Evolutionary conservation across 371 early-diverging fungal genomes (phyloP).

Genomic region (Lichtheimia corymbifera): DNA sequence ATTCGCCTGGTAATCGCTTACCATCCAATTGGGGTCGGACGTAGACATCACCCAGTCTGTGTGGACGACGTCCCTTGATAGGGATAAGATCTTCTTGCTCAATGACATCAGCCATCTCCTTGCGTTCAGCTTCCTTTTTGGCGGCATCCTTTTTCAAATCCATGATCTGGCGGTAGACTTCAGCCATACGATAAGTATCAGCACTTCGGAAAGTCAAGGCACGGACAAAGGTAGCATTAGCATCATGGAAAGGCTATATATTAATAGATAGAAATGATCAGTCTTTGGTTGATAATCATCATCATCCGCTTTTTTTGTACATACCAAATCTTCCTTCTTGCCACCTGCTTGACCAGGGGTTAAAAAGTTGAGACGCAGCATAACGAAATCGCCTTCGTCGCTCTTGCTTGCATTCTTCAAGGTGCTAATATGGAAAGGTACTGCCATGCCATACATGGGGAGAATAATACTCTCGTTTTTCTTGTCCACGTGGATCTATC

Average conservation of each 20-base stretch:
- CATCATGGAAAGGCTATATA: slow-evolving; percentile 81
- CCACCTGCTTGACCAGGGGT: slow-evolving; percentile 92
- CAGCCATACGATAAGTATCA: slow-evolving; percentile 81
- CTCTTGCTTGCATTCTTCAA: slow-evolving; percentile 95
- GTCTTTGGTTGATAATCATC: background rate
- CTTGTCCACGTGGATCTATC: slow-evolving; percentile 89
- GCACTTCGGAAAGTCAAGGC: slow-evolving; percentile 90
- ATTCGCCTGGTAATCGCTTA: slow-evolving; percentile 88
- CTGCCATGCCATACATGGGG: slow-evolving; percentile 96
- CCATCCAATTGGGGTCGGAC: slow-evolving; percentile 84
- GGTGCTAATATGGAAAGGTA: slow-evolving; percentile 98
- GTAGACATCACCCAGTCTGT: slow-evolving; percentile 85
- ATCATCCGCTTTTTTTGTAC: background rate
- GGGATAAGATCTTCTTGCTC: slow-evolving; percentile 91
- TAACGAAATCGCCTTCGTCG: slow-evolving; percentile 94
- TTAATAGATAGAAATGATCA: too few species aligned
- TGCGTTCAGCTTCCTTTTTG: slow-evolving; percentile 90
- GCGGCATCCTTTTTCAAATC: slow-evolving; percentile 89
- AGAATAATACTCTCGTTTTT: slow-evolving; percentile 88
- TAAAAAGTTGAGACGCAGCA: slow-evolving; percentile 96
- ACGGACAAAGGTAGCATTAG: slow-evolving; percentile 88
- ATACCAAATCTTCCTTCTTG: slow-evolving; percentile 83
- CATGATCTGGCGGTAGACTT: slow-evolving; percentile 80
- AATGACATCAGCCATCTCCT: slow-evolving; percentile 95
- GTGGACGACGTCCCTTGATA: slow-evolving; percentile 78